Base-by-base conservation (phyloP, 1,284 basidiomycete species). In the Cutaneotrichosporon dermatis region DNA sequence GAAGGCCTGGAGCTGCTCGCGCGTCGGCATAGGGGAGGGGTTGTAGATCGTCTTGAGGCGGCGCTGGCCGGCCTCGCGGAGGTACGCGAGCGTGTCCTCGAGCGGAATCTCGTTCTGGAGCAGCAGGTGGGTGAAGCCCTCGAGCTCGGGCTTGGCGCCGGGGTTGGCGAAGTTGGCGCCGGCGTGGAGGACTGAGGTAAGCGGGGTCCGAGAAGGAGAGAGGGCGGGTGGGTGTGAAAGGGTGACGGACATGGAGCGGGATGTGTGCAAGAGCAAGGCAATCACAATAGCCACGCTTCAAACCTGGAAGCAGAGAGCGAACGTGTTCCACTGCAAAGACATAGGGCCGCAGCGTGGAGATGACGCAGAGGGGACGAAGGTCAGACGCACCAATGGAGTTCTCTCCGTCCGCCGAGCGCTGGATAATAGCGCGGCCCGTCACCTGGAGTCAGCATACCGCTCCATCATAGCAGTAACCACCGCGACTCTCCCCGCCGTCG, bases 91-190 rank as follows among this genome's bases (percentile, higher is more conserved):
- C 5, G 83, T 84, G 6, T 77, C 75, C 1, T 64, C 53, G 11
- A 83, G 73, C 0, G 82, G 82, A 54, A 84, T 82, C 69, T 84
- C 83, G 66, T 84, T 84, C 61, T 84, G 83, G 1, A 83, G 69
- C n/a, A 83, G 72, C 5, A 84, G 70, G 64, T 83, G 80, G 13
- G 80, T 76, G 65, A 72, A 69, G 25, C 57, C 58, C 8, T 50
- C 40, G 3, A 74, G 60, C 37, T 68, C 51, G 35, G 46, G 52
- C 25, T 48, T 46, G 40, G 41, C 40, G 15, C 41, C 41, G 8
- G 68, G 68, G n/a, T 56, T 52, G 44, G 66, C 52, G 33, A 67
- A 57, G 62, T 80, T 80, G n/a, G 78, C 74, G 46, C 78, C 79
- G 45, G 71, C 68, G 59, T 77, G 71, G 6, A 80, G 71, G 10